Evolutionary conservation across 805 yeast species (phyloP).

Genomic region (Barnettozyma wickerhamii): DNA sequence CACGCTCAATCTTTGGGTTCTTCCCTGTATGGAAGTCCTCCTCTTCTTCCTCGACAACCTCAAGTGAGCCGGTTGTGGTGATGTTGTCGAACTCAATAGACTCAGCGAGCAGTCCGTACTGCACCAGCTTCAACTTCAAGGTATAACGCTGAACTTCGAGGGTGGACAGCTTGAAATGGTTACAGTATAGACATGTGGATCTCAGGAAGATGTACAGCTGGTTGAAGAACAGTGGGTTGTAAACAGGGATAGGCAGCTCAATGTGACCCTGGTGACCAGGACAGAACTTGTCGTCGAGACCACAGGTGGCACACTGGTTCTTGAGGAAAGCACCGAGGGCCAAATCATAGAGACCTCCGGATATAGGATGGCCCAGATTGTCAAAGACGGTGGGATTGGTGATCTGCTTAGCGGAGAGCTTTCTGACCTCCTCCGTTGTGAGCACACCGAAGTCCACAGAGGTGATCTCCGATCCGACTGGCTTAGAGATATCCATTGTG

Average conservation of each 20-base stretch:
- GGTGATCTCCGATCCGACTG: conserved; percentile 90
- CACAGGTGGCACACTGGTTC: conserved; percentile 90
- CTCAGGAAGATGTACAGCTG: conserved; percentile 84
- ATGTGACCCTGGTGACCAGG: conserved; percentile 99
- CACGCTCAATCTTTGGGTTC: conserved; percentile 38
- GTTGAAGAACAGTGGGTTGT: conserved; percentile 90
- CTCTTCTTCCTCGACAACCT: conserved; percentile 47
- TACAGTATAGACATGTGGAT: conserved; percentile 86
- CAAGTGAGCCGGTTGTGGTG: conserved; percentile 31
- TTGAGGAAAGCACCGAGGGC: conserved; percentile 92
- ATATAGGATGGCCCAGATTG: conserved; percentile 91
- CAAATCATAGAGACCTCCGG: conserved; percentile 90
- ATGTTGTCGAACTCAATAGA: conserved; percentile 68
- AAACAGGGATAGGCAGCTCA: conserved; percentile 92
- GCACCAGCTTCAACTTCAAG: conserved; percentile 77
- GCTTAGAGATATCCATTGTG: conserved; percentile 90
- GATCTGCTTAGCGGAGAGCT: conserved; percentile 90
- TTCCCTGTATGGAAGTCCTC: conserved; percentile 23
- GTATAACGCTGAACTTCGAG: conserved; percentile 70
- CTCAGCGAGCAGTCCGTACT: conserved; percentile 84
- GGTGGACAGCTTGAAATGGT: conserved; percentile 67
- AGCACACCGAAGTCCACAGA: conserved; percentile 91
- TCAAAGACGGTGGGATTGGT: conserved; percentile 96
- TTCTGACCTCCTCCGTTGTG: conserved; percentile 75
- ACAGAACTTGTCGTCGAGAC: conserved; percentile 88